Base-by-base conservation (phyloP, 2,329 filamentous ascomycete genomes). In the Stylonectria norvegica region DNA sequence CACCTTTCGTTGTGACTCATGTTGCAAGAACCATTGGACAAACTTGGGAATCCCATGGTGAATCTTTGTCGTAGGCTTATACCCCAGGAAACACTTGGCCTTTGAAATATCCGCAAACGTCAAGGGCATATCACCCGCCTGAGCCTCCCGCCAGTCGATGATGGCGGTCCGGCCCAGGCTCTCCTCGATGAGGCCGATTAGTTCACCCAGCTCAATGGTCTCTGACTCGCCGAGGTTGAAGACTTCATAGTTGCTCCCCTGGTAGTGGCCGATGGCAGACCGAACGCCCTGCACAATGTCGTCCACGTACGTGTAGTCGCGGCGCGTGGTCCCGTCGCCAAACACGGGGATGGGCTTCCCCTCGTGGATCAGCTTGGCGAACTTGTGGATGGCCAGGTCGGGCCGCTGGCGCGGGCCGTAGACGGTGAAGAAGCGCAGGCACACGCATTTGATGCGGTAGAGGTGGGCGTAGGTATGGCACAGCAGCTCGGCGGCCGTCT, bases 291-390 rank as follows among this genome's bases (percentile, higher is more conserved):
- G 48, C 31, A 55, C 38, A 25, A 55, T 50, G 38, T 56, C 52
- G 42, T 52, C 53, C 6, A 56, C 40, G 42, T 50, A 52, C 9
- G 53, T 56, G 29, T 53, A 56, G 17, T 57, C 53, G n/a, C 53
- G 48, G 6, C 49, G 47, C 8, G 50, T 47, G 15, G 43, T 45
- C 18, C 52, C 53, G 22, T 56, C 49, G 7, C 52, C 52, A 22
- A 55, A 56, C 3, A 55, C 43, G 16, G 53, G 52, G 9, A 56
- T 49, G 9, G 52, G 45, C 39, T 49, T 49, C 4, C 49, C 53
- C 14, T 47, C 41, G 38, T 31, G 27, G 14, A 56, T 56, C 12
- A 55, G 34, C 36, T 46, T 47, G 4, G 50, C 43, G 18, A 55
- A 55, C 23, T 56, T 56, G 41, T 52, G 45, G 20, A 55, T 53